A percentile compares a stretch with the other conserved stretches of the same genome.
phyloP scores from a whole-genome alignment of 1,284 basidiomycete genomes.

The Chalciporus sp. region DNA sequence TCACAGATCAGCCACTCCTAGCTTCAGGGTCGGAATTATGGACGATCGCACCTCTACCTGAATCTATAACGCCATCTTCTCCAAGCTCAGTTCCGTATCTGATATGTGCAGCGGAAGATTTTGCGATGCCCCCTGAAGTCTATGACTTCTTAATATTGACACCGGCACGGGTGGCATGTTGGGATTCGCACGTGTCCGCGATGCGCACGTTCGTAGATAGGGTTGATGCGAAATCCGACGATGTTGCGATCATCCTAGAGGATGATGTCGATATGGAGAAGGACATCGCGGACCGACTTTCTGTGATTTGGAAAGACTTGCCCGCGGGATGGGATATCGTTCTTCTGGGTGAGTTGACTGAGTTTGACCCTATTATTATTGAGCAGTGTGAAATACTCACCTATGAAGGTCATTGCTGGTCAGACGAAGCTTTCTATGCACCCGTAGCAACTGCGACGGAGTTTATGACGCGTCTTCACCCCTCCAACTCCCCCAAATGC shows the following conservation, averaged over 20 bases:
- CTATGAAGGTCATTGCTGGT: slow-evolving; percentile 69
- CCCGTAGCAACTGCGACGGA: slow-evolving; percentile 15
- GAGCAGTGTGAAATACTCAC: not conserved
- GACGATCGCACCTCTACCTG: not conserved
- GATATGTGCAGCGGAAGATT: not conserved
- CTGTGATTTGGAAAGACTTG: slow-evolving; percentile 55
- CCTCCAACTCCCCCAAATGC: slow-evolving; percentile 63
- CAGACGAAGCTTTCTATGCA: slow-evolving; percentile 52
- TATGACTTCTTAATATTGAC: slow-evolving; percentile 52
- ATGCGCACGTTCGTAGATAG: slow-evolving; percentile 48
- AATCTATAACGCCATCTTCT: not conserved
- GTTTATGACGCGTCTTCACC: slow-evolving; percentile 42
- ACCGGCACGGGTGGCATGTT: slow-evolving; percentile 66
- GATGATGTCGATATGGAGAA: slow-evolving; percentile 82
- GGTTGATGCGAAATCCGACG: slow-evolving; percentile 17
- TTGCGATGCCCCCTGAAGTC: not conserved
- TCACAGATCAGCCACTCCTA: not conserved
- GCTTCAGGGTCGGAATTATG: not conserved
- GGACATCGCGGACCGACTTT: slow-evolving; percentile 56
- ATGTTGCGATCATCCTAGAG: slow-evolving; percentile 65
- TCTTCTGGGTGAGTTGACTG: slow-evolving; percentile 59
- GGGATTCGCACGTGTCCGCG: slow-evolving; percentile 69
- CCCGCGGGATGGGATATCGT: slow-evolving; percentile 76
- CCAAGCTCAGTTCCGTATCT: not conserved
- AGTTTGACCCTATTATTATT: not conserved